Conservation (phyloP, 352 stramenopile genomes). For the Globisporangium polare region DNA sequence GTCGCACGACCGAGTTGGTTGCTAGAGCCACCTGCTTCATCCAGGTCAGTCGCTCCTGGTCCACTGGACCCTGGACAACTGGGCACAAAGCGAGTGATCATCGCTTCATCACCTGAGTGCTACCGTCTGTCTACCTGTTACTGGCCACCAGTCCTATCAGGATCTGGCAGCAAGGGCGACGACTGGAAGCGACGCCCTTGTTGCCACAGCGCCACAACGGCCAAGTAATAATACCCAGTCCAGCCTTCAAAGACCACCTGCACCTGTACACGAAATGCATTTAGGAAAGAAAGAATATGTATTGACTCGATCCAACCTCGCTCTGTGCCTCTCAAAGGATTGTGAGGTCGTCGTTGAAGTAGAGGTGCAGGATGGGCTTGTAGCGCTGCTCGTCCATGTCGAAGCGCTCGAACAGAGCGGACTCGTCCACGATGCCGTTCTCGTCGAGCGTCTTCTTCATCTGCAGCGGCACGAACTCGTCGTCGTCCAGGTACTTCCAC, state of each 20-base stretch:
- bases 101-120: neutral
- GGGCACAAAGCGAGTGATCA: slow-evolving; percentile 14
- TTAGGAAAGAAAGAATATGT: neutral
- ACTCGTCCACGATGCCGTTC: slow-evolving; percentile 88
- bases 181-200: neutral
- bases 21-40: neutral
- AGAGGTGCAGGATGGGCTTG: slow-evolving; percentile 88
- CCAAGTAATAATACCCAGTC: slow-evolving; percentile 1
- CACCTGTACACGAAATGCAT: neutral
- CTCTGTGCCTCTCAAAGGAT: slow-evolving; percentile 30
- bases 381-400: slow-evolving; percentile 87
- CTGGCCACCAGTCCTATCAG: too few species aligned
- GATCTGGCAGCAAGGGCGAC: neutral
- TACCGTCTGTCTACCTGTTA: neutral
- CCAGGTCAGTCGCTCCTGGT: neutral
- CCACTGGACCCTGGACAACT: neutral
- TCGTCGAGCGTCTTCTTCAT: slow-evolving; percentile 87
- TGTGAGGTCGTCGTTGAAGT: slow-evolving; percentile 94
- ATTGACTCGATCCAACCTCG: neutral
- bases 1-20: neutral
- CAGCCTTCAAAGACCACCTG: neutral
- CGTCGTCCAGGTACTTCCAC: slow-evolving; percentile 86
- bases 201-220: neutral
- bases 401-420: slow-evolving; percentile 71
- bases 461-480: slow-evolving; percentile 86